These are phyloP conservation scores for Penicillium sp. DNA, from an alignment of 2,329 filamentous ascomycete species.

Conservation along the genomic window DNA sequence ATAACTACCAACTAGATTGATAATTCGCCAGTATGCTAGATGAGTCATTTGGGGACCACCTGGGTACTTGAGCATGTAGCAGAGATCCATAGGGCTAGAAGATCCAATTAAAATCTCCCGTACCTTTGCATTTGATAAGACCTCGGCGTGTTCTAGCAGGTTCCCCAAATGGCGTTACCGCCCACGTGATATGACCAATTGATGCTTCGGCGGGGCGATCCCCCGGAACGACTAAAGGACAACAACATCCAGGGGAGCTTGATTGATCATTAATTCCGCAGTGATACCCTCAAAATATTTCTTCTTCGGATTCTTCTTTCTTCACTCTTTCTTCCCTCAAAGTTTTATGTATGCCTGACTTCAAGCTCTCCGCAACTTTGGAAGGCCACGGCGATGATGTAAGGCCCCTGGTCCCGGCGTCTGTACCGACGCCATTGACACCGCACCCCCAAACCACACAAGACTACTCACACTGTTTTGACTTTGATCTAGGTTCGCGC, in stretches of 20 bases:
- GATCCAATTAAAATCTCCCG: not conserved
- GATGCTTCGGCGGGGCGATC: conserved; percentile 25
- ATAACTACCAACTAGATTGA: not conserved
- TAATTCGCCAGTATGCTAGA: not conserved
- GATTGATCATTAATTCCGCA: conserved; percentile 10
- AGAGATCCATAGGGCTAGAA: not conserved
- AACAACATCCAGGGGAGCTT: conserved; percentile 19
- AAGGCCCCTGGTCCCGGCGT: conserved; percentile 38
- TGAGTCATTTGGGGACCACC: not conserved
- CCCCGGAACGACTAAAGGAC: conserved; percentile 28
- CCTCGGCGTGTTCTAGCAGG: conserved; percentile 24
- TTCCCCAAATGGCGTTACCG: conserved; percentile 27
- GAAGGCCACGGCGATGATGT: conserved; percentile 92
- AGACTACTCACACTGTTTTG: conserved; percentile 59
- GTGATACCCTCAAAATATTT: conserved; percentile 3
- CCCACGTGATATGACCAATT: conserved; percentile 30
- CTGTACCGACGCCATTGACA: conserved; percentile 16
- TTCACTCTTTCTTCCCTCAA: not conserved
- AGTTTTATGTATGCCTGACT: conserved; percentile 65
- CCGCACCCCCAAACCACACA: conserved; percentile 12
- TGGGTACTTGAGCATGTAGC: not conserved
- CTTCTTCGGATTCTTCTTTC: not conserved
- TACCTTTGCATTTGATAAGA: not conserved
- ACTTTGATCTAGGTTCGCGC: conserved; percentile 70
- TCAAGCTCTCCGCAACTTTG: conserved; percentile 89